Conservation (phyloP, 164 flowering plant genomes). For the Tinospora cordifolia region DNA sequence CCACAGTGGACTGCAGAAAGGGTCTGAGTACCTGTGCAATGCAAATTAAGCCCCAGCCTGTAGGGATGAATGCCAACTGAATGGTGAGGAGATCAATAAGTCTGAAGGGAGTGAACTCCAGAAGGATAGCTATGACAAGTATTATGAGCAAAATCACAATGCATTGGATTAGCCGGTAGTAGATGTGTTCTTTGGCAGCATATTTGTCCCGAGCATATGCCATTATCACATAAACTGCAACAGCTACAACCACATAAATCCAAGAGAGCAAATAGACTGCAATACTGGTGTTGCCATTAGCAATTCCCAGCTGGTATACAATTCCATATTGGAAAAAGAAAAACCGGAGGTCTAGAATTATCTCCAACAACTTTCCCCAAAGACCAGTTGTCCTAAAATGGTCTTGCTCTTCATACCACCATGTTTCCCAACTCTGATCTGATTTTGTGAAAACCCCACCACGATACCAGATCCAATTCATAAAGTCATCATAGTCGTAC, state of each 20-base stretch:
- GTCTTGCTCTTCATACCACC: constrained; percentile 97
- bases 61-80: constrained; percentile 75
- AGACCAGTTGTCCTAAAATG: constrained; percentile 81
- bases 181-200: constrained; percentile 64
- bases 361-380: constrained; percentile 85
- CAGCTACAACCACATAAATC: constrained; percentile 52
- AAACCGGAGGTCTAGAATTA: constrained; percentile 80
- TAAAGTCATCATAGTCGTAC: constrained; percentile 79
- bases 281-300: constrained; percentile 44
- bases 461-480: constrained; percentile 73
- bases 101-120: constrained; percentile 47
- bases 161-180: constrained; percentile 70
- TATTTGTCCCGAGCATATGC: constrained; percentile 66
- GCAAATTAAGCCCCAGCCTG: constrained; percentile 84
- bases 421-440: constrained; percentile 91
- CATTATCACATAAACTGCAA: constrained; percentile 45
- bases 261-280: constrained; percentile 80
- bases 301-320: constrained; percentile 64
- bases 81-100: constrained; percentile 55
- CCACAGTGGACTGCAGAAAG: constrained; percentile 57
- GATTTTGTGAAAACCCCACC: constrained; percentile 63
- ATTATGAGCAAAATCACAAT: constrained; percentile 37
- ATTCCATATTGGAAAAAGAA: constrained; percentile 94
- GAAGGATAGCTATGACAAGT: constrained; percentile 45
- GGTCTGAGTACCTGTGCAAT: constrained; percentile 81